phyloP scores from a whole-genome alignment of 1,284 basidiomycete species.

The Somion occarium region DNA sequence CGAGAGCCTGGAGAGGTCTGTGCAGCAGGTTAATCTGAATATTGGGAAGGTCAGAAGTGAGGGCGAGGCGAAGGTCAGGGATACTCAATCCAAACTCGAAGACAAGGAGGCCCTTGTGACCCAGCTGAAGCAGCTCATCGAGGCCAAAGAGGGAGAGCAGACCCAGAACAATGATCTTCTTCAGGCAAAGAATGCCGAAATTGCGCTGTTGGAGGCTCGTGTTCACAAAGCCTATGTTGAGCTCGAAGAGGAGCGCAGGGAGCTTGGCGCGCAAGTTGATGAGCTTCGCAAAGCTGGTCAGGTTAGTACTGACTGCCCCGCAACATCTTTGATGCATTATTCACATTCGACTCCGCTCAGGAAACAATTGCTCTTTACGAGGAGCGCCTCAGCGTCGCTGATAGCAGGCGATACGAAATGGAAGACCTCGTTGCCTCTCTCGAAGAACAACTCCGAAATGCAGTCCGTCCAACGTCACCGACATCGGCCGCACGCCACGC shows the following conservation, averaged over 20 bases:
- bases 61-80: slow-evolving; percentile 40
- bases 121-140: slow-evolving; percentile 48
- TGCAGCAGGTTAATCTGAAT: slow-evolving; percentile 37
- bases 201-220: slow-evolving; percentile 45
- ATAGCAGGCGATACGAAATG: slow-evolving; percentile 73
- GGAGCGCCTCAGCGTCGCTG: slow-evolving; percentile 70
- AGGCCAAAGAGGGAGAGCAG: slow-evolving; percentile 47
- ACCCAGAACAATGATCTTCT: slow-evolving; percentile 47
- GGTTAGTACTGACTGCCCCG: slow-evolving; percentile 37
- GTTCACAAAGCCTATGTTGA: slow-evolving; percentile 45
- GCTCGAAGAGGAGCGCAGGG: slow-evolving; percentile 61
- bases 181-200: slow-evolving; percentile 51
- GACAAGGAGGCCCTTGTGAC: slow-evolving; percentile 39
- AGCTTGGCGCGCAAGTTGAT: slow-evolving; percentile 68
- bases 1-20: slow-evolving; percentile 44
- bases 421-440: slow-evolving; percentile 64
- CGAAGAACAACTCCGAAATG: slow-evolving; percentile 48
- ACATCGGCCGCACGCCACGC: slow-evolving; percentile 35
- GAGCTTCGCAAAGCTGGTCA: slow-evolving; percentile 82
- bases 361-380: slow-evolving; percentile 93
- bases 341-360: slow-evolving; percentile 40
- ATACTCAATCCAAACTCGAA: slow-evolving; percentile 45
- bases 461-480: slow-evolving; percentile 33
- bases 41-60: slow-evolving; percentile 41
- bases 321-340: slow-evolving; percentile 2